Conservation (phyloP, 495 filamentous ascomycete genomes). For the Letharia lupina region DNA sequence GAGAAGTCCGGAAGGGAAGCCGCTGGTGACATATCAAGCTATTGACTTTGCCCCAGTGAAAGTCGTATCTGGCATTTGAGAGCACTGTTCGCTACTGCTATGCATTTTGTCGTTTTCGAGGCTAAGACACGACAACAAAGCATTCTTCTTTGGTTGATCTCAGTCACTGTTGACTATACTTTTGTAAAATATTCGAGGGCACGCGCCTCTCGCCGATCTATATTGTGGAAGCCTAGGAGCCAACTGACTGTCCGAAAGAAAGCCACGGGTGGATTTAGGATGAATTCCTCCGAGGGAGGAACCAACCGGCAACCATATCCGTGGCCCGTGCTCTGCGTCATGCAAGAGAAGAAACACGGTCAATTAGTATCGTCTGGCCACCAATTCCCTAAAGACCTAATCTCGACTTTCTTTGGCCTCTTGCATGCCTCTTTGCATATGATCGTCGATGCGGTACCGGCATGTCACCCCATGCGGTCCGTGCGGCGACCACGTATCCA, state of each 20-base stretch:
- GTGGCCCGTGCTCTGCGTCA: background rate
- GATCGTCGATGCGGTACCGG: background rate
- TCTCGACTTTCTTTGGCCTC: background rate
- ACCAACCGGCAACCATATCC: background rate
- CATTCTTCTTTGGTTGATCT: no score
- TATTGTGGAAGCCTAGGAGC: no score
- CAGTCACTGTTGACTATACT: no score
- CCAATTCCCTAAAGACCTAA: no score
- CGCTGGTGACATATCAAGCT: background rate
- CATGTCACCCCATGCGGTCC: background rate
- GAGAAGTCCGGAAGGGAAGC: background rate
- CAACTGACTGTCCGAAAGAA: no score
- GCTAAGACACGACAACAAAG: background rate
- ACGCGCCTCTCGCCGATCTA: no score
- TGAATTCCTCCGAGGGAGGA: background rate
- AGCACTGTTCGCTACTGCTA: background rate
- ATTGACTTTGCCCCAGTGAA: background rate
- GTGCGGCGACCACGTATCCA: background rate
- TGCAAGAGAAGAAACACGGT: background rate
- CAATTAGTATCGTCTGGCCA: background rate
- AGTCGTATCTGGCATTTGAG: background rate
- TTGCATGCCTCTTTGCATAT: background rate
- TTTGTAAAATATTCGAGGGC: no score
- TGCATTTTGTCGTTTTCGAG: background rate
- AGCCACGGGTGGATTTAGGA: no score